These are phyloP conservation scores for Taxillus chinensis DNA, from an alignment of 164 flowering plant species.

Conservation along the genomic window DNA sequence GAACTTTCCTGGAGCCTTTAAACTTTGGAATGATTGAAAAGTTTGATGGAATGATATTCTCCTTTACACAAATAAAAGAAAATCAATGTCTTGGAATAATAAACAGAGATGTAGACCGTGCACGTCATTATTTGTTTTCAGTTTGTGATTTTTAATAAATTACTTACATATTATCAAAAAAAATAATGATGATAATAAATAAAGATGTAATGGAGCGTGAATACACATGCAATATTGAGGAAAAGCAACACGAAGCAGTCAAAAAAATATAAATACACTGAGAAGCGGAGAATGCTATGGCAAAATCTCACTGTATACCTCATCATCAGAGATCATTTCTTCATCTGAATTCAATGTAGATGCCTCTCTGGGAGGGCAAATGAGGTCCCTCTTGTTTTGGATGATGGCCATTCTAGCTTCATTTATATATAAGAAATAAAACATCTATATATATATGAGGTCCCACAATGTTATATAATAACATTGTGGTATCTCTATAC, in stretches of 20 bases:
- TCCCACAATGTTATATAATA: too few relatives aligned
- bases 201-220: too few relatives aligned
- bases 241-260: not conserved
- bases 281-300: too few relatives aligned
- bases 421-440: slow-evolving; percentile 11
- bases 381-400: slow-evolving; percentile 11
- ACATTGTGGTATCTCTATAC: too few relatives aligned
- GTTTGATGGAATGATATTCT: slow-evolving; percentile 5
- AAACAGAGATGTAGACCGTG: not conserved
- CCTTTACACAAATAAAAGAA: slow-evolving; percentile 12
- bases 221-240: not conserved
- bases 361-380: slow-evolving; percentile 9
- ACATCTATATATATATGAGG: too few relatives aligned
- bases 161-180: too few relatives aligned
- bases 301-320: slow-evolving; percentile 16
- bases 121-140: too few relatives aligned
- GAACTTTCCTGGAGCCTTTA: slow-evolving; percentile 11
- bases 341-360: slow-evolving; percentile 17
- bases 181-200: not conserved
- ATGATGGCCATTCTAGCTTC: slow-evolving; percentile 26
- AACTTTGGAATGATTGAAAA: slow-evolving; percentile 8
- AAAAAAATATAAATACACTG: not conserved
- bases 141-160: too few relatives aligned
- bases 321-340: slow-evolving; percentile 26
- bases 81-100: not conserved